These are phyloP conservation scores for Candida glaebosa DNA, from an alignment of 805 yeast genomes.

Conservation along the genomic window DNA sequence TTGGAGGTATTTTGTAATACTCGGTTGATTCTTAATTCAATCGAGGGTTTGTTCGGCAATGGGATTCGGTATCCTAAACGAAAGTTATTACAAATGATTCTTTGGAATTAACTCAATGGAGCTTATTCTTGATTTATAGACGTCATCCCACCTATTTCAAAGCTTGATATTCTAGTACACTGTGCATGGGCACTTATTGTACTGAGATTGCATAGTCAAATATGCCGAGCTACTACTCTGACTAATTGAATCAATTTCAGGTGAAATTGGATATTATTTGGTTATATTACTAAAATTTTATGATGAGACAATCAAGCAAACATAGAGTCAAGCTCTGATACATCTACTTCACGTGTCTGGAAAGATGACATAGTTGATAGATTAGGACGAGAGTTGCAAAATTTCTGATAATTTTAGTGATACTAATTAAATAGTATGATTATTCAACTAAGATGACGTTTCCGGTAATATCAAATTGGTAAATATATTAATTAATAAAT, in stretches of 20 bases:
- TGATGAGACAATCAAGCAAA: slow-evolving; percentile 77
- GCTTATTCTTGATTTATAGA: slow-evolving; percentile 76
- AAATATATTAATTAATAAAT: too few species aligned
- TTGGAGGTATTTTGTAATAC: slow-evolving; percentile 5
- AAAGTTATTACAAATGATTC: slow-evolving; percentile 70
- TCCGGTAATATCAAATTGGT: too few species aligned
- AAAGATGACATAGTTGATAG: slow-evolving; percentile 39
- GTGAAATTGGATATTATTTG: slow-evolving; percentile 22
- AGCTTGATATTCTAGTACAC: slow-evolving; percentile 18
- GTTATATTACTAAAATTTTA: slow-evolving; percentile 16
- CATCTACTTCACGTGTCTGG: slow-evolving; percentile 41
- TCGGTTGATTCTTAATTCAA: slow-evolving; percentile 3
- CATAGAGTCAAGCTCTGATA: slow-evolving; percentile 93
- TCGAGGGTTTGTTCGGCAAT: slow-evolving; percentile 49
- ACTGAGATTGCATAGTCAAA: slow-evolving; percentile 53
- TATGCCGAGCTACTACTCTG: slow-evolving; percentile 48
- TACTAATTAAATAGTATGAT: slow-evolving; percentile 3
- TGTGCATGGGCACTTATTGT: slow-evolving; percentile 18
- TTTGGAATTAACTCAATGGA: slow-evolving; percentile 68
- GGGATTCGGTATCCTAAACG: slow-evolving; percentile 59
- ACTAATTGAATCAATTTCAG: slow-evolving; percentile 14
- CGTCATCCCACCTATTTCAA: slow-evolving; percentile 38
- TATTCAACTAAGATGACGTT: too few species aligned
- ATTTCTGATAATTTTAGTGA: slow-evolving; percentile 25
- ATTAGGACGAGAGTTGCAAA: slow-evolving; percentile 71